Conservation (phyloP, 345 rosid genomes). For the Eucalyptus cloeziana region DNA sequence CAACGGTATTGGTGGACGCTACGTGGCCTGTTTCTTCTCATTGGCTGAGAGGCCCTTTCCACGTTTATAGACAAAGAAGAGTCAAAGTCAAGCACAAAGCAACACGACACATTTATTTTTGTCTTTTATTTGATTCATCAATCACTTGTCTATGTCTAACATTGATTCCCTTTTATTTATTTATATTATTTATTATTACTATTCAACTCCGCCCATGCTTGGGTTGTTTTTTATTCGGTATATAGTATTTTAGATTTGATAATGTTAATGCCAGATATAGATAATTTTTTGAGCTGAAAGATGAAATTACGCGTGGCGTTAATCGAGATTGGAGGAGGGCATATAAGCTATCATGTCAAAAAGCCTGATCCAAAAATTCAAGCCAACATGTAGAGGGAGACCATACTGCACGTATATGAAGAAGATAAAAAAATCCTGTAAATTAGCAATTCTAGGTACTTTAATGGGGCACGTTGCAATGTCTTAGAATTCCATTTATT, state of each 20-base stretch:
- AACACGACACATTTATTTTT: not conserved
- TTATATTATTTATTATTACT: not conserved
- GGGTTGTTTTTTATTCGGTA: not conserved
- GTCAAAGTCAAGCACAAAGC: not conserved
- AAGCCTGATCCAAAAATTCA: rapidly evolving
- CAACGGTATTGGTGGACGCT: not conserved
- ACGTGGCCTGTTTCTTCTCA: not conserved
- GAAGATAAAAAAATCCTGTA: rapidly evolving
- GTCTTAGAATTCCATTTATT: rapidly evolving
- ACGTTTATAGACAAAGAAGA: not conserved
- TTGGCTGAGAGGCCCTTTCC: not conserved
- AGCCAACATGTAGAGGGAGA: rapidly evolving
- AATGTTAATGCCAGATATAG: rapidly evolving
- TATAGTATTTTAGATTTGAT: not conserved
- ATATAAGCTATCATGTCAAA: rapidly evolving
- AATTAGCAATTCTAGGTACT: not conserved
- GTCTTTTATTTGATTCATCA: not conserved
- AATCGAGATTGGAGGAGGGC: rapidly evolving
- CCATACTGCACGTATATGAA: rapidly evolving
- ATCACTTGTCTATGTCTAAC: not conserved
- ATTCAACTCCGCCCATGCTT: not conserved
- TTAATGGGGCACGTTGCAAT: rapidly evolving
- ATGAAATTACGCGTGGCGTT: rapidly evolving
- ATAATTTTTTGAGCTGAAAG: not conserved
- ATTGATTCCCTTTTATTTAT: not conserved